Evolutionary conservation across 805 yeast genomes (phyloP), one percentile per base, ranked within the genome.

Genomic region (Wickerhamomyces pijperi): DNA sequence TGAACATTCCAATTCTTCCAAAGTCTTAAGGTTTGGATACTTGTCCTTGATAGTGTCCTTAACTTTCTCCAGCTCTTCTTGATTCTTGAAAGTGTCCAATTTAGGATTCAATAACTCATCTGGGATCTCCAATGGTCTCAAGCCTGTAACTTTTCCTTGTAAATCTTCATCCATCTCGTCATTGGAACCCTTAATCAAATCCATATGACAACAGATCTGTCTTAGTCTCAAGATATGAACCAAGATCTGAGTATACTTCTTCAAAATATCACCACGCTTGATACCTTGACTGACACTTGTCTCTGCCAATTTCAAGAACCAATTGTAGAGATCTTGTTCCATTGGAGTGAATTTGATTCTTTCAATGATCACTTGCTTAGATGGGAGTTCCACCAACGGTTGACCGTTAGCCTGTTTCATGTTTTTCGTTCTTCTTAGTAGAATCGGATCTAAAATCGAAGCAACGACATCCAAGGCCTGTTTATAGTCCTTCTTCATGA

Each of bases 191-290:
- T 70, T 68, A 1, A 87, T 70, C 41, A 88, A 62, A 39, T 74
- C 75, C 15, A 81, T 69, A 55, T 90, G 96, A 52, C 95, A 86
- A 55, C 97, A 90, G 0, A 82, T 72, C 55, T 90, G 97, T 42
- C 97, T 68, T 31, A 90, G 65, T 40, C 97, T 66, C 45, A 90
- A 58, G 39, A 90, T 80, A 53, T 84, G 92, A 2, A 92, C 80
- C 47, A 90, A 63, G 47, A 90, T 84, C 21, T 82, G 76, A 2
- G 92, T 75, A 55, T 84, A 90, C 40, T 73, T 74, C 45, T 74
- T 77, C 47, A 83, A 55, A n/a, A 82, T 60, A 42, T 78, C 73
- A 4, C 95, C 96, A 3, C 69, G 63, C 29, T 64, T 70, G 45
- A 80, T 47, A 32, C 81, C 80, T 36, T 70, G 76, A 32, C 61